Conservation (phyloP, 257 asterid genomes). For the Ilex asprella region DNA sequence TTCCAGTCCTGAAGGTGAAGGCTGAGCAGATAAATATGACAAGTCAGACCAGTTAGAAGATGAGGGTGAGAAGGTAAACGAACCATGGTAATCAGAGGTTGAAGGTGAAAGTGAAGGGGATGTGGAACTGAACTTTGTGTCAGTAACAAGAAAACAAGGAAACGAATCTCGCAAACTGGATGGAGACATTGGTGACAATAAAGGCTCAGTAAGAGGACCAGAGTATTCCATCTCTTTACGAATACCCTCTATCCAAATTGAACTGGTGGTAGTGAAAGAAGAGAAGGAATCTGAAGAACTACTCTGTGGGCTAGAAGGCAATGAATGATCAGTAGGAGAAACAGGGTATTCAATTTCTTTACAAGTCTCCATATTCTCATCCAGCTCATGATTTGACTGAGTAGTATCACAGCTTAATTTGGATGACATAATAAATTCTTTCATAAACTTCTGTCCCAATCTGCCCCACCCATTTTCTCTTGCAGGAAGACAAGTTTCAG, state of each 20-base stretch:
- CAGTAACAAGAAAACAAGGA: slow-evolving; percentile 42
- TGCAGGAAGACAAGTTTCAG: slow-evolving; percentile 62
- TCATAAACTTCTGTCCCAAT: slow-evolving; percentile 49
- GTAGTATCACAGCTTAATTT: slow-evolving; percentile 23
- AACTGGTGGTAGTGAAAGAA: slow-evolving; percentile 41
- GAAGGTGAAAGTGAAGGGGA: slow-evolving; percentile 80
- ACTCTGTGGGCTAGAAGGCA: slow-evolving; percentile 34
- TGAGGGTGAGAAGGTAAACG: slow-evolving; percentile 79
- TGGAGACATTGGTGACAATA: slow-evolving; percentile 47
- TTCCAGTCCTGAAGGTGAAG: slow-evolving; percentile 48
- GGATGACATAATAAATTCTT: slow-evolving; percentile 38
- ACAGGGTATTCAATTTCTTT: slow-evolving; percentile 23
- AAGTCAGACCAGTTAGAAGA: slow-evolving; percentile 87
- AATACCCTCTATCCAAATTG: slow-evolving; percentile 24
- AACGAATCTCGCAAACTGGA: slow-evolving; percentile 51
- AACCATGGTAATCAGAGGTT: slow-evolving; percentile 66
- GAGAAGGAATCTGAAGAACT: slow-evolving; percentile 42
- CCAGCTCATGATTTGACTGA: slow-evolving; percentile 20
- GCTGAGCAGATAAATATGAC: slow-evolving; percentile 58
- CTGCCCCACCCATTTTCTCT: slow-evolving; percentile 69
- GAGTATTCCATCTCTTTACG: slow-evolving; percentile 28
- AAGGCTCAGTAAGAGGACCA: slow-evolving; percentile 24
- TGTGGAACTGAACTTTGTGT: slow-evolving; percentile 41
- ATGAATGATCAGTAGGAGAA: slow-evolving; percentile 29
- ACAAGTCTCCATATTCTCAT: slow-evolving; percentile 16